Conservation (phyloP, 2,329 filamentous ascomycete genomes). For the Neofusicoccum kwambonambiense region DNA sequence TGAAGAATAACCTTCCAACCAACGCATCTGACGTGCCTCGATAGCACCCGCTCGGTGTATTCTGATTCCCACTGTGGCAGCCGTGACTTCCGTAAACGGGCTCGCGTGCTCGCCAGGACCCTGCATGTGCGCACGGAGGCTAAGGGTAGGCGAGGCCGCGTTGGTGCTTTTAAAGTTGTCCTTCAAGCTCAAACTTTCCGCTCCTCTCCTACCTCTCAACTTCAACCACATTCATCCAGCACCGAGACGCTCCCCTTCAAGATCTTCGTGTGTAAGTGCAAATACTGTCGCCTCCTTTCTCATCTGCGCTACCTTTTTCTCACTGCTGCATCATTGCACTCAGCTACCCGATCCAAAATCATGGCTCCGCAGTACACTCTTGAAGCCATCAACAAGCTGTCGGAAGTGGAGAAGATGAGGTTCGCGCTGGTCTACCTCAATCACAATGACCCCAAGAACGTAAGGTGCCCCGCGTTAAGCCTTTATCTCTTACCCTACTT, state of each 20-base stretch:
- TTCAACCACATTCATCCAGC: not conserved
- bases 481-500: not conserved
- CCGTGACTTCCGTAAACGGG: not conserved
- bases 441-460: constrained; percentile 3
- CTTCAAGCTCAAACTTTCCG: not conserved
- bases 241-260: not conserved
- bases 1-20: no score
- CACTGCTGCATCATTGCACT: not conserved
- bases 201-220: not conserved
- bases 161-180: not conserved
- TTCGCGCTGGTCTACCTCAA: not conserved
- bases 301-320: not conserved
- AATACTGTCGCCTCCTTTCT: not conserved
- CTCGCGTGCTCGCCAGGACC: no score
- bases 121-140: not conserved
- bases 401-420: not conserved
- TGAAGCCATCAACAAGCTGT: not conserved
- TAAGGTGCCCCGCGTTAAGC: not conserved
- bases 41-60: no score
- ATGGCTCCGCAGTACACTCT: not conserved
- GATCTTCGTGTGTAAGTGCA: not conserved
- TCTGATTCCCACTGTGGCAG: no score
- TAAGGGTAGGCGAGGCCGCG: no score
- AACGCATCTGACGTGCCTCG: no score
- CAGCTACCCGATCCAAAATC: no score